Evolutionary conservation across 306 rosid genomes (phyloP).

Genomic region (Leucaena leucocephala): DNA sequence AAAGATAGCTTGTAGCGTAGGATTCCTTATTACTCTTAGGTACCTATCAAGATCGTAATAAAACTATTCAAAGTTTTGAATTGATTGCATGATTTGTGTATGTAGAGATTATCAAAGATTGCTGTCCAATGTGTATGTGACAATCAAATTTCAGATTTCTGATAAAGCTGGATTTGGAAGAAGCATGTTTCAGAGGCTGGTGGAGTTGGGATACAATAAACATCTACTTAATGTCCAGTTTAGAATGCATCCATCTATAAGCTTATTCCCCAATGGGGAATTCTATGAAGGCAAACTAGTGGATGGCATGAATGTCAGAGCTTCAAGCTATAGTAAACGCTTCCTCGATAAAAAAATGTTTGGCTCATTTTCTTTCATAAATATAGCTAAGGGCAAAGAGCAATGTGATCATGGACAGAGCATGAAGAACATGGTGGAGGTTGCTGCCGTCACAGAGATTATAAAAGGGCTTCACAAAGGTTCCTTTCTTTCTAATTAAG

Average conservation of each 20-base stretch:
- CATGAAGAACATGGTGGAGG: constrained; percentile 53
- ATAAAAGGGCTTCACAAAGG: constrained; percentile 53
- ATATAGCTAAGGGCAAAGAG: constrained; percentile 47
- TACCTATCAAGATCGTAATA: neutral
- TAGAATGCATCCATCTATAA: constrained; percentile 59
- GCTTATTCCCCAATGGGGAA: constrained; percentile 44
- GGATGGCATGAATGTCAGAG: constrained; percentile 39
- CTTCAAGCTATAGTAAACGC: constrained; percentile 1
- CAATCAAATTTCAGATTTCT: constrained; percentile 33
- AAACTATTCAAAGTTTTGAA: neutral
- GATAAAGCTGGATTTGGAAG: constrained; percentile 50
- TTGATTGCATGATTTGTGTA: neutral
- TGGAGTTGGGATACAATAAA: constrained; percentile 33
- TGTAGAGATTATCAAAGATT: neutral
- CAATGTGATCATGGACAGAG: constrained; percentile 27
- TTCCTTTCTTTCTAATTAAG: neutral
- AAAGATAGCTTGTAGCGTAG: too few relatives aligned
- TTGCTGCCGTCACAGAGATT: constrained; percentile 48
- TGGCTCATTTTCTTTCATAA: constrained; percentile 44
- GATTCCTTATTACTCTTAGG: too few relatives aligned
- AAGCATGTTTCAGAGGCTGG: constrained; percentile 55
- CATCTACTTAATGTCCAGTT: constrained; percentile 47
- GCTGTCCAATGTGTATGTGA: neutral
- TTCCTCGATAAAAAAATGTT: constrained; percentile 41
- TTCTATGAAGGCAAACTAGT: constrained; percentile 40